These are phyloP conservation scores for Penicillium fuscoglaucum DNA, from an alignment of 2,329 filamentous ascomycete genomes.

Conservation along the genomic window DNA sequence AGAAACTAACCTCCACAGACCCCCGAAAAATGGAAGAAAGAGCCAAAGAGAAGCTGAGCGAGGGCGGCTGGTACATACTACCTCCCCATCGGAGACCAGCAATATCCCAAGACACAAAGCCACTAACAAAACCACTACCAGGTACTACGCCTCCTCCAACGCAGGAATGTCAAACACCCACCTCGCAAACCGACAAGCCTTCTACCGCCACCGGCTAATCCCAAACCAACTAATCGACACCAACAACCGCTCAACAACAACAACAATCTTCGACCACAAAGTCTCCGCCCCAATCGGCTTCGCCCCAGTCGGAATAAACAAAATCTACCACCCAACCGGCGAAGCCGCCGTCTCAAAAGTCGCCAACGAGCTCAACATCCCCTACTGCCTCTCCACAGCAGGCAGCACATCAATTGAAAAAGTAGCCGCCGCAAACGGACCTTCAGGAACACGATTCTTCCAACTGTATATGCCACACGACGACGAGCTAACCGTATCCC, in stretches of 20 bases:
- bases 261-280: slow-evolving; percentile 61
- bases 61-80: slow-evolving; percentile 54
- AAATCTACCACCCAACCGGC: slow-evolving; percentile 61
- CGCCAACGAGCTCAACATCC: slow-evolving; percentile 59
- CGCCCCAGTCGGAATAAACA: slow-evolving; percentile 65
- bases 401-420: slow-evolving; percentile 59
- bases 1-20: slow-evolving; percentile 27
- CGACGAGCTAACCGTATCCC: slow-evolving; percentile 57
- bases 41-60: slow-evolving; percentile 57
- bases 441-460: slow-evolving; percentile 55
- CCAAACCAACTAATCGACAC: slow-evolving; percentile 63
- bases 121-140: slow-evolving; percentile 6
- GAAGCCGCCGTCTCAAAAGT: slow-evolving; percentile 62
- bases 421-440: slow-evolving; percentile 57
- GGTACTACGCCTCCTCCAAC: slow-evolving; percentile 41
- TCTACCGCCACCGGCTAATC: slow-evolving; percentile 64
- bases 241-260: slow-evolving; percentile 57
- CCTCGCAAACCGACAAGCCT: slow-evolving; percentile 62
- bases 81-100: background rate
- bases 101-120: background rate
- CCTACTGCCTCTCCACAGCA: slow-evolving; percentile 62
- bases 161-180: slow-evolving; percentile 57
- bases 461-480: slow-evolving; percentile 67
- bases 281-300: slow-evolving; percentile 64
- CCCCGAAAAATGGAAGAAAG: slow-evolving; percentile 60